Evolutionary conservation across 495 filamentous ascomycete species (phyloP), one percentile per base, ranked within the genome.

Genomic region (Daldinia decipiens): DNA sequence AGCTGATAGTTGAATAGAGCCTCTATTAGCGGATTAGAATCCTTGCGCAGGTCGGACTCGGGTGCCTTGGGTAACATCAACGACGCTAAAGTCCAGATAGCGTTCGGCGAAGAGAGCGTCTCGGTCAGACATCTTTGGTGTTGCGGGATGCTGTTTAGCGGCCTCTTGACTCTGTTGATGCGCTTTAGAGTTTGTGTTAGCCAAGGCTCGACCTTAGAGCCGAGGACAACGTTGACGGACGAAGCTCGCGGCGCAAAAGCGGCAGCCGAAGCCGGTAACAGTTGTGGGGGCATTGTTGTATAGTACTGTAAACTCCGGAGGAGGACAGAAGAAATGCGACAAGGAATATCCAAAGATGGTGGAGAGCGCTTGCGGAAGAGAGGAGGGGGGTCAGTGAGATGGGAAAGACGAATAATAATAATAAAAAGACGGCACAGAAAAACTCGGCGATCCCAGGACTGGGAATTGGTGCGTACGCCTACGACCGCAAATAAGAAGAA

Each of bases 71-170:
- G 89, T 40, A 98, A 85, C 90, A 97, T 96, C 78, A 99, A 84
- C 19, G 95, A 98, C 58, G 92, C 92, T 59, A 99, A 84, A 59
- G 92, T 96, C 95, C 95, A 99, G 79, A 98, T 97, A 67, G 95
- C 95, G 70, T 92, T 93, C 43, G 88, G 79, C 65, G 93, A 94
- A 53, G 95, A 97, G 29, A 99, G 86, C 0, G 93, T 97, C 85
- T 98, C 95, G 47, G 95, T 98, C 74, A 99, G 86, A 82, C 95
- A 98, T 88, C 93, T 89, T 67, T 92, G 93, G 83, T 99, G 95
- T 80, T 99, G 95, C 29, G 93, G 91, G 36, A 97, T 93, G 80
- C 94, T 98, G 85, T 99, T 99, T 78, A 99, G 84, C 72, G 95
- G 95, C 74, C 96, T 91, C 87, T 99, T 99, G 80, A 98, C 88